Evolutionary conservation across 805 yeast species (phyloP).

Genomic region (Myxozyma sirexii): DNA sequence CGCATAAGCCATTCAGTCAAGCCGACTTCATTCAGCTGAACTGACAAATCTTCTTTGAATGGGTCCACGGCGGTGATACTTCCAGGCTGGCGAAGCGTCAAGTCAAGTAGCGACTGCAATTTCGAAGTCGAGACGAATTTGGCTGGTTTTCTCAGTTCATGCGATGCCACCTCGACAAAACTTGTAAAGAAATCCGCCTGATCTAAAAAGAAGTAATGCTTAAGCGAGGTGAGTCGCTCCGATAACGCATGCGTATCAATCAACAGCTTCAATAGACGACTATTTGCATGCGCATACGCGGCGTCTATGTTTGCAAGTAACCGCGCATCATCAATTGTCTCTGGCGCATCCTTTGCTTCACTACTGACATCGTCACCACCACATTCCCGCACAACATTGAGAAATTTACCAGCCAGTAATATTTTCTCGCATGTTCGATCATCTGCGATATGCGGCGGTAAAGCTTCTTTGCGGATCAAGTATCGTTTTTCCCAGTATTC

Average conservation of each 20-base stretch:
- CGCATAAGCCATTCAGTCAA: constrained; percentile 44
- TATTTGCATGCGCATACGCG: constrained; percentile 71
- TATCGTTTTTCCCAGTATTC: constrained; percentile 57
- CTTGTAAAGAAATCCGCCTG: constrained; percentile 54
- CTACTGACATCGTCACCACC: constrained; percentile 46
- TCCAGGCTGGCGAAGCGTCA: constrained; percentile 47
- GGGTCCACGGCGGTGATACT: constrained; percentile 45
- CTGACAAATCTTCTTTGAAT: constrained; percentile 42
- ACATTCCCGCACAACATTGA: constrained; percentile 70
- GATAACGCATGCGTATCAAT: constrained; percentile 61
- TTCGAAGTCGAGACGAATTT: constrained; percentile 38
- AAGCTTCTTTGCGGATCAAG: constrained; percentile 71
- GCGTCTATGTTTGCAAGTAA: constrained; percentile 59
- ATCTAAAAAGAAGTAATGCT: constrained; percentile 59
- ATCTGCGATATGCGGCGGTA: constrained; percentile 64
- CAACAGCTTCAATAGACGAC: constrained; percentile 57
- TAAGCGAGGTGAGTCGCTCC: constrained; percentile 53
- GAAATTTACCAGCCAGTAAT: constrained; percentile 79
- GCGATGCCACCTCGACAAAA: constrained; percentile 54
- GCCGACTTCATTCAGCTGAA: constrained; percentile 40
- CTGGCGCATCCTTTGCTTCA: constrained; percentile 40
- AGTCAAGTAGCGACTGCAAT: constrained; percentile 46
- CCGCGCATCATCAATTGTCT: constrained; percentile 30
- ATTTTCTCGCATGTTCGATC: constrained; percentile 61
- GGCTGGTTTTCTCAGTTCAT: constrained; percentile 55